These are phyloP conservation scores for Schwanniomyces vanrijiae DNA, from an alignment of 805 yeast species.

Conservation along the genomic window DNA sequence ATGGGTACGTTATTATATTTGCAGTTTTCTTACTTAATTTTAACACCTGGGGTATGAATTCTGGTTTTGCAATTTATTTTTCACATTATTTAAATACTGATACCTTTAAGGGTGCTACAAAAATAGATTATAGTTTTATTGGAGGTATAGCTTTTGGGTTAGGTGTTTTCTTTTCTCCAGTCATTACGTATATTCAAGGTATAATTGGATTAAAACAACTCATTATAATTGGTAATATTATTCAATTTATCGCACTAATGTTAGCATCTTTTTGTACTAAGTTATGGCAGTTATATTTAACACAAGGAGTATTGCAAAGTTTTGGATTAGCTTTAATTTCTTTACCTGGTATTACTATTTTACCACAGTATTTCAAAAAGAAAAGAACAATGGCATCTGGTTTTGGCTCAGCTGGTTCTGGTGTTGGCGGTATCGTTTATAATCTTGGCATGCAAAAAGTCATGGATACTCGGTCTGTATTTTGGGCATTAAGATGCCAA, in stretches of 20 bases:
- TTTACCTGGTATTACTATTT: conserved; percentile 56
- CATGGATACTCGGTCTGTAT: conserved; percentile 33
- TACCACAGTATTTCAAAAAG: conserved; percentile 72
- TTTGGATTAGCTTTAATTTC: conserved; percentile 56
- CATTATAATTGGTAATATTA: conserved; percentile 45
- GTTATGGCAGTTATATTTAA: conserved; percentile 64
- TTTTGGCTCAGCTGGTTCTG: conserved; percentile 50
- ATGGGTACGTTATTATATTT: conserved; percentile 63
- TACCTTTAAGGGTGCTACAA: conserved; percentile 53
- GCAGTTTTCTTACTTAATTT: conserved; percentile 53
- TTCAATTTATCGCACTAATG: conserved; percentile 55
- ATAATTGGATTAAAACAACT: conserved; percentile 40
- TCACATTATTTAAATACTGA: conserved; percentile 53
- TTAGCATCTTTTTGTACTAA: conserved; percentile 60
- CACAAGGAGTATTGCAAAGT: conserved; percentile 69
- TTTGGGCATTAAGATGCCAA: conserved; percentile 54
- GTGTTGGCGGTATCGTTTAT: conserved; percentile 52
- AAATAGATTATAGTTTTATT: conserved; percentile 61
- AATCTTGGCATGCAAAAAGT: conserved; percentile 50
- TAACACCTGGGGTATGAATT: conserved; percentile 73
- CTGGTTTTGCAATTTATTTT: conserved; percentile 64
- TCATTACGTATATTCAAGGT: conserved; percentile 48
- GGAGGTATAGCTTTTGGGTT: conserved; percentile 67
- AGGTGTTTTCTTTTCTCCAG: conserved; percentile 53
- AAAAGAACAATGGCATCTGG: conserved; percentile 57